Evolutionary conservation across 225 moss, liverwort and hornwort species (phyloP).

Genomic region (Pseudoscleropodium purum): DNA sequence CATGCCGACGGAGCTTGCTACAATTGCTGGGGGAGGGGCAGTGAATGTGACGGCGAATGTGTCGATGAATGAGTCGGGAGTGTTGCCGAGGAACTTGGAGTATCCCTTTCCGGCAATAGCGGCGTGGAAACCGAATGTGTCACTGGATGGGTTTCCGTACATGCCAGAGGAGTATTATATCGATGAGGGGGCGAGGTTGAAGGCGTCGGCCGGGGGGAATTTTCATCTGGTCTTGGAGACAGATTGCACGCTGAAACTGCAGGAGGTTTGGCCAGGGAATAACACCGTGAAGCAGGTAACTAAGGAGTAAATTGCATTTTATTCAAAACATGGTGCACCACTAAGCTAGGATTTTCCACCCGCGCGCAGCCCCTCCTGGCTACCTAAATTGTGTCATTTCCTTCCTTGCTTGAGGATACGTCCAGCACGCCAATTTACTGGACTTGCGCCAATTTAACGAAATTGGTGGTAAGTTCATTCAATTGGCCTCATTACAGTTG

Average conservation of each 20-base stretch:
- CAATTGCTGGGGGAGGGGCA: background rate
- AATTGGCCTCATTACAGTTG: background rate
- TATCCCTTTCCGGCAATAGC: background rate
- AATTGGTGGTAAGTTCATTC: background rate
- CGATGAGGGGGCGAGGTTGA: background rate
- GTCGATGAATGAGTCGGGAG: background rate
- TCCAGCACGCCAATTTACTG: background rate
- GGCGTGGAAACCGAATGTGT: background rate
- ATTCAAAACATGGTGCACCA: background rate
- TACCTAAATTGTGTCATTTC: background rate
- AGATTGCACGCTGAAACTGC: background rate
- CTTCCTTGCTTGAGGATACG: background rate
- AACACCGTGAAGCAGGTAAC: background rate
- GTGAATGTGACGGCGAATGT: background rate
- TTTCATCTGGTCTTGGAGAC: background rate
- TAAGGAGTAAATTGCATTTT: background rate
- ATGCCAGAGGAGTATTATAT: background rate
- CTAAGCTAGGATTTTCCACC: background rate
- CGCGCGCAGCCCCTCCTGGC: background rate
- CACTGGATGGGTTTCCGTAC: background rate
- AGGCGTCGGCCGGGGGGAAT: background rate
- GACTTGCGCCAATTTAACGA: background rate
- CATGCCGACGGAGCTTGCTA: background rate
- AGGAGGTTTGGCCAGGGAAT: background rate
- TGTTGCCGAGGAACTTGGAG: background rate